Conservation (phyloP, 1,284 basidiomycete genomes). For the Irpex sp. region DNA sequence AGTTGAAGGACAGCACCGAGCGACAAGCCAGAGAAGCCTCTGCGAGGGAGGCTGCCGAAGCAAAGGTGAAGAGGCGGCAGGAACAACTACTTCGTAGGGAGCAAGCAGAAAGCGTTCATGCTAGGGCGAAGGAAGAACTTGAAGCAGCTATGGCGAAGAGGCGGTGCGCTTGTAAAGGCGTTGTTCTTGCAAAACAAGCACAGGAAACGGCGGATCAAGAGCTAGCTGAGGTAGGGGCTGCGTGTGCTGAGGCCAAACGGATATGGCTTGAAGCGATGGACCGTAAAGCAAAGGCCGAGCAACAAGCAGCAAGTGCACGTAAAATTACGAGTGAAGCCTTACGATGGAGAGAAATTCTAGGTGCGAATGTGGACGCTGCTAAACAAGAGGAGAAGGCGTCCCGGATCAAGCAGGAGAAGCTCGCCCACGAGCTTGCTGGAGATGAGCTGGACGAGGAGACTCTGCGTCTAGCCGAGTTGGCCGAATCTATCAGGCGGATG, state of each 20-base stretch:
- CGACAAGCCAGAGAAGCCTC: too few species aligned
- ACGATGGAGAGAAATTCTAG: neutral
- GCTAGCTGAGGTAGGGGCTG: neutral
- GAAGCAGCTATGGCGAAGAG: too few species aligned
- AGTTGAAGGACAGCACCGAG: too few species aligned
- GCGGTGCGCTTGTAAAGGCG: too few species aligned
- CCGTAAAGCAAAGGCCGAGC: neutral
- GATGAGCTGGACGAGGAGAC: neutral
- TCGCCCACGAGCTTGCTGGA: neutral
- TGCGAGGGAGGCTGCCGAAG: too few species aligned
- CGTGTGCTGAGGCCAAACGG: neutral
- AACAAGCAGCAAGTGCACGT: neutral
- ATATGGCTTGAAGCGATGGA: neutral
- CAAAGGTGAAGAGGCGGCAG: too few species aligned
- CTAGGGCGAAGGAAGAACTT: too few species aligned
- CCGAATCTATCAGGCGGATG: neutral
- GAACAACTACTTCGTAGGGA: too few species aligned
- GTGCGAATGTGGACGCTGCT: neutral
- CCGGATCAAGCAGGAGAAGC: neutral
- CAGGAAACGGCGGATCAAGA: neutral
- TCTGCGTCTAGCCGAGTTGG: neutral
- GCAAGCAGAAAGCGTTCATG: too few species aligned
- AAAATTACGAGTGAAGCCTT: neutral
- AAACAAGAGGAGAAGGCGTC: neutral
- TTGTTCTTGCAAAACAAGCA: too few species aligned